Evolutionary conservation across 1,284 basidiomycete genomes (phyloP).

Genomic region (Sporisorium graminicola): DNA sequence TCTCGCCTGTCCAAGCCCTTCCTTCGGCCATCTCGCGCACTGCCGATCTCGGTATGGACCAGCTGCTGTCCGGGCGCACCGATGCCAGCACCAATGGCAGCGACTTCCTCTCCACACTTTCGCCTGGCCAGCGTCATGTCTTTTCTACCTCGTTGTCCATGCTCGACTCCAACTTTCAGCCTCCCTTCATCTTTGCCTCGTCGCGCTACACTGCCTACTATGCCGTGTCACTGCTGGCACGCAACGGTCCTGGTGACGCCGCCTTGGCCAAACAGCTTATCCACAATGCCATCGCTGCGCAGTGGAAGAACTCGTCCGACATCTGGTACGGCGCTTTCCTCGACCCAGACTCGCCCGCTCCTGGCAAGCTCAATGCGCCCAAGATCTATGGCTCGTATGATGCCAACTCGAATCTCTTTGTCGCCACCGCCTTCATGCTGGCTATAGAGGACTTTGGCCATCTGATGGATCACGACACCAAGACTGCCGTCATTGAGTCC

Average conservation of each 20-base stretch:
- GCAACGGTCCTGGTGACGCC: constrained; percentile 36
- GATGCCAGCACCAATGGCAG: constrained; percentile 10
- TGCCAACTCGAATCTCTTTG: constrained; percentile 43
- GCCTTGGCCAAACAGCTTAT: constrained; percentile 30
- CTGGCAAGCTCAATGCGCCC: constrained; percentile 33
- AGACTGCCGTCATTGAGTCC: constrained; percentile 28
- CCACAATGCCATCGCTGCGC: constrained; percentile 28
- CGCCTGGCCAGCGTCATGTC: constrained; percentile 30
- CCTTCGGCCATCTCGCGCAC: constrained; percentile 4
- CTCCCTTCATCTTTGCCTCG: constrained; percentile 36
- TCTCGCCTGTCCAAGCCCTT: constrained; percentile 11
- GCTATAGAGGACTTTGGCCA: constrained; percentile 36
- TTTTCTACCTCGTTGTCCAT: constrained; percentile 22
- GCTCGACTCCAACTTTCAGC: constrained; percentile 33
- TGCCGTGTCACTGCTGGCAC: constrained; percentile 34
- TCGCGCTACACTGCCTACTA: constrained; percentile 44
- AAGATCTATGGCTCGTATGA: constrained; percentile 43
- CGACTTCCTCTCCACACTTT: constrained; percentile 32
- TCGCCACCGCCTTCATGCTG: constrained; percentile 42
- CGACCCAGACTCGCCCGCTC: constrained; percentile 30
- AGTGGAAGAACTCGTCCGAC: constrained; percentile 30
- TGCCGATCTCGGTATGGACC: constrained; percentile 7
- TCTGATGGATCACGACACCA: constrained; percentile 29
- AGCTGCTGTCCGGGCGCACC: constrained; percentile 14
- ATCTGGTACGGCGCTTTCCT: constrained; percentile 45